These are phyloP conservation scores for Penstemon barbatus DNA, from an alignment of 257 asterid genomes.

Conservation along the genomic window DNA sequence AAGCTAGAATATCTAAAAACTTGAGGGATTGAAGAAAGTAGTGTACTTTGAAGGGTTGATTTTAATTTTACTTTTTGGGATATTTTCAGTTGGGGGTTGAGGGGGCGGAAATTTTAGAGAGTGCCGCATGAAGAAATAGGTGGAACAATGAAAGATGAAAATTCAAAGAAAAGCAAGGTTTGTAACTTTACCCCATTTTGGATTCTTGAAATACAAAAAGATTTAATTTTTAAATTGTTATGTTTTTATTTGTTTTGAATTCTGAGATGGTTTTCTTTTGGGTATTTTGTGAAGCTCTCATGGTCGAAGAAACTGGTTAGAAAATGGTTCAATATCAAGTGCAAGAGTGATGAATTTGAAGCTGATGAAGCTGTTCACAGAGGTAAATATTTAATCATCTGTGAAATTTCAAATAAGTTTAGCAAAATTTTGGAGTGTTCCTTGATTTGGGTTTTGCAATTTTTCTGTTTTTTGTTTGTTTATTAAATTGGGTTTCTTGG, in stretches of 20 bases:
- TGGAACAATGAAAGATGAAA: constrained; percentile 84
- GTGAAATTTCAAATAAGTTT: constrained; percentile 46
- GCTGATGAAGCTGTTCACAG: constrained; percentile 71
- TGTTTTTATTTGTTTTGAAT: constrained; percentile 27
- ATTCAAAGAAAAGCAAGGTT: constrained; percentile 89
- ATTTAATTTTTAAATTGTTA: constrained; percentile 47
- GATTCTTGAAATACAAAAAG: constrained; percentile 46
- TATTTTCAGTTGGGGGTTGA: constrained; percentile 34
- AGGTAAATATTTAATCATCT: constrained; percentile 48
- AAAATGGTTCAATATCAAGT: constrained; percentile 85
- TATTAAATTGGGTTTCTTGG: constrained; percentile 1
- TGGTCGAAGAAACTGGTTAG: constrained; percentile 88
- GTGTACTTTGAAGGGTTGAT: constrained; percentile 24
- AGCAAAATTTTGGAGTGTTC: constrained; percentile 6
- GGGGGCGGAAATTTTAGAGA: constrained; percentile 33
- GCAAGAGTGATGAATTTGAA: constrained; percentile 67
- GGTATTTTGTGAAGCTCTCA: constrained; percentile 64
- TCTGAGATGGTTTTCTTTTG: constrained; percentile 42
- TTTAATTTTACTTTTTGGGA: constrained; percentile 26
- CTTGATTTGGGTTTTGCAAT: constrained; percentile 11
- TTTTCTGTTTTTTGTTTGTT: constrained; percentile 3
- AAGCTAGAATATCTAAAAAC: constrained; percentile 23
- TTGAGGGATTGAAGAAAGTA: constrained; percentile 15
- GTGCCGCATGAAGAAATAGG: constrained; percentile 71
- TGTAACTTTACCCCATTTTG: not conserved